Evolutionary conservation across 176 grass and related monocot species (phyloP).

Genomic region (Leersia perrieri): DNA sequence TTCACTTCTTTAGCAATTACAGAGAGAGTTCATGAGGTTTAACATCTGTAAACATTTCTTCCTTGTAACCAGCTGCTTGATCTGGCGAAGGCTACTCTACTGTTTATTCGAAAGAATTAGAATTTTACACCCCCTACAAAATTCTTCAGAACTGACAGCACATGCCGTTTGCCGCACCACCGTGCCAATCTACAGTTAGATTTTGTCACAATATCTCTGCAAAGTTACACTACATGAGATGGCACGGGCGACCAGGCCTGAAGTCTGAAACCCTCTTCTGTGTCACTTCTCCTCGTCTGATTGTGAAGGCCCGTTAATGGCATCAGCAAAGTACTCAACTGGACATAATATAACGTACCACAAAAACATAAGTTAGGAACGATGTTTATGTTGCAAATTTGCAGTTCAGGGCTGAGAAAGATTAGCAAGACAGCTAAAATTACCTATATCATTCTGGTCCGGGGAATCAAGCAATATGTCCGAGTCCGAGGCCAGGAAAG

Average conservation of each 20-base stretch:
- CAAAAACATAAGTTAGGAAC: background rate
- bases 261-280: slow-evolving; percentile 8
- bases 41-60: slow-evolving; percentile 9
- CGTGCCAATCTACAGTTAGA: background rate
- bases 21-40: slow-evolving; percentile 17
- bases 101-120: slow-evolving; percentile 48
- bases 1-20: slow-evolving; percentile 23
- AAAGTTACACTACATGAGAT: slow-evolving; percentile 26
- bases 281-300: slow-evolving; percentile 90
- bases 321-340: slow-evolving; percentile 94
- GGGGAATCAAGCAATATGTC: slow-evolving; percentile 91
- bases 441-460: slow-evolving; percentile 93
- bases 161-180: slow-evolving; percentile 14
- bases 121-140: slow-evolving; percentile 55
- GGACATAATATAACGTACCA: background rate
- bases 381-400: background rate
- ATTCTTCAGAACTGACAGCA: slow-evolving; percentile 39
- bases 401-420: background rate
- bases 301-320: slow-evolving; percentile 63
- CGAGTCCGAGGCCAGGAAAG: slow-evolving; percentile 86
- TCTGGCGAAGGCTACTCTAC: background rate
- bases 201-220: background rate
- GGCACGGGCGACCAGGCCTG: background rate
- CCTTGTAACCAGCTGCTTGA: background rate
- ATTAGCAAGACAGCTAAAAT: background rate